These are phyloP conservation scores for Trypanosomatidae sp. DNA, from an alignment of 208 protist species.

Conservation along the genomic window DNA sequence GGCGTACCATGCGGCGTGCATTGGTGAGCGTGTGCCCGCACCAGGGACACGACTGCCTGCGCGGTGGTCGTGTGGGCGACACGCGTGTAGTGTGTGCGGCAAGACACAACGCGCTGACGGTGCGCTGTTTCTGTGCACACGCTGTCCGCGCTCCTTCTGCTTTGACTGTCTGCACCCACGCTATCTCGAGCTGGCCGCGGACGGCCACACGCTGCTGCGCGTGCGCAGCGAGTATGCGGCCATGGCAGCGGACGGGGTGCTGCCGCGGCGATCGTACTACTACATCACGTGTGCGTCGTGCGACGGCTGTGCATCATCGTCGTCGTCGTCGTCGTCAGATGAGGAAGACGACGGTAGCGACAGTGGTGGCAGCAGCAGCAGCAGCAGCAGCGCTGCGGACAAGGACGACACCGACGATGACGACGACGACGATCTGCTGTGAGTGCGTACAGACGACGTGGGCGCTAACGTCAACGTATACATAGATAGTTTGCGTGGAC, in stretches of 20 bases:
- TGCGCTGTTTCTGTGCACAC: conserved; percentile 73
- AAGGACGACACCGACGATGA: too few species aligned
- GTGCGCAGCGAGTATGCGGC: conserved; percentile 43
- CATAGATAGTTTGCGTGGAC: too few species aligned
- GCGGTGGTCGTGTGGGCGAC: conserved; percentile 60
- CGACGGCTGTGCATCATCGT: conserved; percentile 47
- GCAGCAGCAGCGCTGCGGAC: too few species aligned
- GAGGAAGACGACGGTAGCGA: conserved; percentile 23
- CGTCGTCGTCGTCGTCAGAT: conserved; percentile 13
- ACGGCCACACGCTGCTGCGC: conserved; percentile 33
- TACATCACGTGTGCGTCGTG: conserved; percentile 75
- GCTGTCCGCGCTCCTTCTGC: conserved; percentile 68
- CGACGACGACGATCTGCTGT: too few species aligned
- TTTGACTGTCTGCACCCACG: conserved; percentile 76
- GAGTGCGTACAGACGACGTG: too few species aligned
- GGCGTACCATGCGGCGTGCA: conserved; percentile 69
- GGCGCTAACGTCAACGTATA: too few species aligned
- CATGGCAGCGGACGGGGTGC: conserved; percentile 58
- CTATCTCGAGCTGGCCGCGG: conserved; percentile 59
- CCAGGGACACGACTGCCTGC: conserved; percentile 7
- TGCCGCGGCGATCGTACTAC: conserved; percentile 43
- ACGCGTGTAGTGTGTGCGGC: conserved; percentile 43
- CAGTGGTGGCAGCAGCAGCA: too few species aligned
- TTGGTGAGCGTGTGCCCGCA: conserved; percentile 23
- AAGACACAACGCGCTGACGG: conserved; percentile 47